Evolutionary conservation across 2,329 filamentous ascomycete genomes (phyloP), one percentile per base, ranked within the genome.

Genomic region (Fusarium illudens): DNA sequence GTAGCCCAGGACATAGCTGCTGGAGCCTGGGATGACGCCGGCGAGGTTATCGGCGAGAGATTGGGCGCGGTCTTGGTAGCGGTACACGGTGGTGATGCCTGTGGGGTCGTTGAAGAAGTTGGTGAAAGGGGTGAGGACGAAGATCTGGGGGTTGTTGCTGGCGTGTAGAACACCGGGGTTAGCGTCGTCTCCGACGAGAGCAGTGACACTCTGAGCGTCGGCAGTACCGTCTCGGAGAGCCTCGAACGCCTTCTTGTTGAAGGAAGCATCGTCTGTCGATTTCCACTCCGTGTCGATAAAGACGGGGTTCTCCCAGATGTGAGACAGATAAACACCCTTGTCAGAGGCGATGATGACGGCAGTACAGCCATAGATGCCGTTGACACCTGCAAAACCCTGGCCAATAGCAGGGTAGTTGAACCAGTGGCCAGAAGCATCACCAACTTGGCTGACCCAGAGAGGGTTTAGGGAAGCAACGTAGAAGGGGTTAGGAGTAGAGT

Each of bases 291-390:
- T 22, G 27, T 64, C 51, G 11, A 65, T 63, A 11, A 71, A 71
- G 2, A 62, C 65, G 2, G 69, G 69, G 17, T 36, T 52, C n/a
- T 72, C 70, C 70, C 70, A 72, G 30, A 72, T 72, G 6, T 72
- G 70, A 1, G 70, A 72, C 1, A 72, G 29, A 30, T 72, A 72
- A 4, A 62, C 60, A 12, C 70, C 70, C 22, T 39, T 32, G 4
- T 71, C 48, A 3, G 70, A 72, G 0, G 33, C 52, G 4, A 72
- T 71, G 13, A 72, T 65, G 2, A 72, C 70, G 4, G 67, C 58
- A 0, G 70, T 72, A 2, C 70, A 72, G 2, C 70, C 70, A 5
- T 72, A 72, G 12, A 72, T 54, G 0, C 70, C 71, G 12, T 72
- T 72, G 22, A 72, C 67, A 6, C 70, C 70, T 1, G 58, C 70